Conservation (phyloP, 371 early-diverging fungal species). For the Zopfochytrium polystomum region DNA sequence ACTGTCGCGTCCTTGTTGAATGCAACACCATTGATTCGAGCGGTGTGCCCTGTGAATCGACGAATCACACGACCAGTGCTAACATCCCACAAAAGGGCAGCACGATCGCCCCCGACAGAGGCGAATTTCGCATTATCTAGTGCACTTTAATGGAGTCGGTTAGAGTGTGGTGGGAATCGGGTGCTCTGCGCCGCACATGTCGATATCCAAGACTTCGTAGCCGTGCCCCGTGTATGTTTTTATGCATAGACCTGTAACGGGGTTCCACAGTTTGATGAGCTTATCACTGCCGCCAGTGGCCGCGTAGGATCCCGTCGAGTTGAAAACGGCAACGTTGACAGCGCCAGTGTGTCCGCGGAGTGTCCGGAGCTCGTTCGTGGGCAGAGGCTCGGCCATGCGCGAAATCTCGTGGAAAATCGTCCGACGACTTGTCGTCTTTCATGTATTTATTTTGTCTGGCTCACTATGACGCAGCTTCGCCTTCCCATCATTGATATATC, state of each 20-base stretch:
- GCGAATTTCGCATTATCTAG: slow-evolving; percentile 75
- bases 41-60: slow-evolving; percentile 76
- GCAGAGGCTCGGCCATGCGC: too few species aligned
- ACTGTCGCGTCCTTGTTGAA: slow-evolving; percentile 79
- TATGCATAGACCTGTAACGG: slow-evolving; percentile 61
- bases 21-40: slow-evolving; percentile 79
- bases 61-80: slow-evolving; percentile 66
- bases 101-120: slow-evolving; percentile 78
- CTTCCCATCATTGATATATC: slow-evolving; percentile 45
- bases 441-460: too few species aligned
- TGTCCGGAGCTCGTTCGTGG: slow-evolving; percentile 19
- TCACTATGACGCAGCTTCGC: too few species aligned
- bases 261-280: slow-evolving; percentile 77
- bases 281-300: slow-evolving; percentile 77
- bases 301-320: slow-evolving; percentile 33
- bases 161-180: background rate
- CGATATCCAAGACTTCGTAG: slow-evolving; percentile 76
- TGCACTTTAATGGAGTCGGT: slow-evolving; percentile 36
- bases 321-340: slow-evolving; percentile 36
- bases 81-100: slow-evolving; percentile 86
- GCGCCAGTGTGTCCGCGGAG: slow-evolving; percentile 61
- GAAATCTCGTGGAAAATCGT: too few species aligned
- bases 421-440: too few species aligned
- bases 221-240: slow-evolving; percentile 85
- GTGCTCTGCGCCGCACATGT: slow-evolving; percentile 51